Base-by-base conservation (phyloP, 495 filamentous ascomycete genomes). In the Annulohypoxylon moriforme region DNA sequence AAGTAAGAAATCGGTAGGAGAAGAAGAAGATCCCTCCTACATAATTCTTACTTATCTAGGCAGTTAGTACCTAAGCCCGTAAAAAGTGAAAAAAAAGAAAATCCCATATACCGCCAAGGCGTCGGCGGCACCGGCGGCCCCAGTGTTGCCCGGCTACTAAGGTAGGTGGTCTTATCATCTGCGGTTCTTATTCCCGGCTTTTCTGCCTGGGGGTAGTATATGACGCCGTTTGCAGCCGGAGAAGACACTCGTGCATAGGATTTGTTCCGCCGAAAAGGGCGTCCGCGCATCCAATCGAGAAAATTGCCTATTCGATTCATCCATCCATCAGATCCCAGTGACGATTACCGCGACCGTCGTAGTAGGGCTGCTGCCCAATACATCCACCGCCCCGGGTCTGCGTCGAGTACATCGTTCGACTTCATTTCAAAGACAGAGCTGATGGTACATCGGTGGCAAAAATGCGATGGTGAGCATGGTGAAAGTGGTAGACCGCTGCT, bases 381-480 rank as follows among this genome's bases (percentile, higher is more conserved):
- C 1, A 82, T 71, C 76, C 79, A 78, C 73, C 87, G 84, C 0
- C 71, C 78, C 2, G 57, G 42, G 0, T 81, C 73, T 84, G 85
- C 87, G 69, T 86, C 80, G 11, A 84, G 81, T 4, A 87, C 71
- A 69, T 87, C 85, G 60, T 67, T 75, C 16, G 85, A 82, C 57
- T 90, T 89, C 77, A 90, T 87, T 14, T 88, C 89, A 65, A 90
- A 89, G 4, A 91, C 74, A 3, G 85, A 86, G 4, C 88, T 90
- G 74, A 90, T 90, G 75, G 90, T 89, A 20, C 83, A 85, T 1
- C n/a, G 90, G 78, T n/a, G 89, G 89, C 31, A 90, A 79, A 75
- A 90, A 90, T 31, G 90, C 86, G 61, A 90, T 87, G 42, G 86
- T 89, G 74, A 89, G 88, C 31, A 89, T 86, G n/a, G 88, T 90